phyloP scores from a whole-genome alignment of 139 green algal genomes.

The Pleodorina starrii region DNA sequence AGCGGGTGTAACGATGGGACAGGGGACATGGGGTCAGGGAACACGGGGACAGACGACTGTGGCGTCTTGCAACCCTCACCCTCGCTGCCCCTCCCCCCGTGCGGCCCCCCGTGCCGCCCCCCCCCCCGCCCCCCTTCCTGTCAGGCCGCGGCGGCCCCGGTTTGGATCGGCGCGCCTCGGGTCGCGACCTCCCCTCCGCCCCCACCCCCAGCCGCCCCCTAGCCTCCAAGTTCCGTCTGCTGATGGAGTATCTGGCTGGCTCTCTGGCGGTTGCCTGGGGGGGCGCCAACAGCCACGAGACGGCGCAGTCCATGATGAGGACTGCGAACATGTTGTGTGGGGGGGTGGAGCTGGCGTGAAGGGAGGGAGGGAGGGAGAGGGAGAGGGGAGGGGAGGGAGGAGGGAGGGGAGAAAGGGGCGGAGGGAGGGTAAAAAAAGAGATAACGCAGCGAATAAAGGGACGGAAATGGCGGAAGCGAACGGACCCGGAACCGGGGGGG shows the following conservation, averaged over 20 bases:
- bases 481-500: too few relatives aligned
- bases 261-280: constrained; percentile 46
- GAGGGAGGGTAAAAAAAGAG: too few relatives aligned
- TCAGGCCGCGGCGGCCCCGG: not conserved
- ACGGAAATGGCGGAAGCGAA: too few relatives aligned
- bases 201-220: constrained; percentile 41
- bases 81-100: not conserved
- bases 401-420: not conserved
- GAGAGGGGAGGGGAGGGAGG: not conserved
- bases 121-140: not conserved
- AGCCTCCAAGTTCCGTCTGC: constrained; percentile 52
- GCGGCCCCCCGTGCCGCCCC: not conserved
- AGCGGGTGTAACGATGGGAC: too few relatives aligned
- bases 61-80: too few relatives aligned
- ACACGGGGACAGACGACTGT: too few relatives aligned
- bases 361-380: not conserved
- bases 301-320: constrained; percentile 49
- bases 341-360: constrained; percentile 51
- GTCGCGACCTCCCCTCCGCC: not conserved
- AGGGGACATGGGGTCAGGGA: too few relatives aligned
- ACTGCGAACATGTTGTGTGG: constrained; percentile 45
- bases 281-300: constrained; percentile 44
- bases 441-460: too few relatives aligned
- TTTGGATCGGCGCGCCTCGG: not conserved
- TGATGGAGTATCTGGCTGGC: constrained; percentile 61